A percentile compares a stretch with the other conserved stretches of the same genome.
Conservation (phyloP, 2,329 filamentous ascomycete genomes). For the Cordyceps tenuipes region DNA sequence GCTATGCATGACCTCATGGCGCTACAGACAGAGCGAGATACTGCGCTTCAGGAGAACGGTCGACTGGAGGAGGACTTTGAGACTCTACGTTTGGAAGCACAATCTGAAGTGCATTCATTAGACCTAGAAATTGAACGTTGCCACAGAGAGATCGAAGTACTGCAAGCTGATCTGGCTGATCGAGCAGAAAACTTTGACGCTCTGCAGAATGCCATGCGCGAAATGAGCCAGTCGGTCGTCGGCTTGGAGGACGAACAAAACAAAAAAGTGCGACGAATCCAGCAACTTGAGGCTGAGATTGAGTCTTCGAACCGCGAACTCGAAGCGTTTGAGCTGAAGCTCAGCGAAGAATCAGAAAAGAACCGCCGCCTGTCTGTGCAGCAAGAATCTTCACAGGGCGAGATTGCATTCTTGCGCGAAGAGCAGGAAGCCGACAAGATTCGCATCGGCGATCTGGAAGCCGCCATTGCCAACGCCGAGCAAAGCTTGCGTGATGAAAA, state of each 20-base stretch:
- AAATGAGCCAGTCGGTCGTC: slow-evolving; percentile 78
- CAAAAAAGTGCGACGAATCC: slow-evolving; percentile 67
- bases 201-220: slow-evolving; percentile 89
- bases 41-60: slow-evolving; percentile 61
- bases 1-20: slow-evolving; percentile 72
- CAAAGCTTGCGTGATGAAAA: slow-evolving; percentile 75
- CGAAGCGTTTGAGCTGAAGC: slow-evolving; percentile 73
- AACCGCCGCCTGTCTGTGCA: slow-evolving; percentile 81
- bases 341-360: slow-evolving; percentile 80
- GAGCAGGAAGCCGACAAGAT: slow-evolving; percentile 98
- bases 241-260: slow-evolving; percentile 85
- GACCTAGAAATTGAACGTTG: slow-evolving; percentile 67
- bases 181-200: slow-evolving; percentile 81
- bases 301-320: slow-evolving; percentile 79
- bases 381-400: slow-evolving; percentile 82
- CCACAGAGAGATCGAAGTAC: slow-evolving; percentile 58
- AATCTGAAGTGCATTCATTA: slow-evolving; percentile 57
- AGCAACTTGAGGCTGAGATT: slow-evolving; percentile 75
- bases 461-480: slow-evolving; percentile 69
- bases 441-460: slow-evolving; percentile 88
- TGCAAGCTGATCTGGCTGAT: slow-evolving; percentile 65
- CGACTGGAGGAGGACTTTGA: slow-evolving; percentile 55
- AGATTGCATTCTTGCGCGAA: slow-evolving; percentile 90
- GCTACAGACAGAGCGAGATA: slow-evolving; percentile 76
- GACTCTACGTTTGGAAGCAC: slow-evolving; percentile 51